phyloP scores from a whole-genome alignment of 352 stramenopile genomes.

The Phytophthora ramorum region DNA sequence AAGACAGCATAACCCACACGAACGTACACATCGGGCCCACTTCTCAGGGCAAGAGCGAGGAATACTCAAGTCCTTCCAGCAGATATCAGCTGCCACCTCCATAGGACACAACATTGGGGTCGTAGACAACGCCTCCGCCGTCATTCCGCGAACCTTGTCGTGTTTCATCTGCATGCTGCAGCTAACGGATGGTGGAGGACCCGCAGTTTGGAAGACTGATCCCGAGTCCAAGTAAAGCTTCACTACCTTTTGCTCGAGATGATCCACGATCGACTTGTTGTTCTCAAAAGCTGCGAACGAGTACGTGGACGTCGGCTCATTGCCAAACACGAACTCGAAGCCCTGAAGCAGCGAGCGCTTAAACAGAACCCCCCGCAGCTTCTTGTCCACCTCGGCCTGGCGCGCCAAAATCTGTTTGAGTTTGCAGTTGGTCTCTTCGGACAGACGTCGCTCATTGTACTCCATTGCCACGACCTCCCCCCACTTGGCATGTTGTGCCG shows the following conservation, averaged over 20 bases:
- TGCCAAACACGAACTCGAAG: constrained; percentile 30
- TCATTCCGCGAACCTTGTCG: constrained; percentile 5
- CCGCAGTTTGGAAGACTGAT: constrained; percentile 9
- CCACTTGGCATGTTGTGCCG: constrained; percentile 9
- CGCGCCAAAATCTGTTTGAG: constrained; percentile 18
- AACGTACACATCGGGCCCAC: constrained; percentile 22
- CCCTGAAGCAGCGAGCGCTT: constrained; percentile 25
- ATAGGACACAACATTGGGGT: constrained; percentile 30
- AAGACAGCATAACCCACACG: not conserved
- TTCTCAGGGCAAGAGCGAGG: constrained; percentile 34
- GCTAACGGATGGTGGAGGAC: not conserved
- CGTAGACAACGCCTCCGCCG: constrained; percentile 22
- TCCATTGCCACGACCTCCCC: constrained; percentile 3
- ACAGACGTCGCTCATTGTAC: constrained; percentile 4
- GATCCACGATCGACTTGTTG: constrained; percentile 22
- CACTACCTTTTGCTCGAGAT: constrained; percentile 16
- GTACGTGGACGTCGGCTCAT: constrained; percentile 22
- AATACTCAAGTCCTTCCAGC: constrained; percentile 32
- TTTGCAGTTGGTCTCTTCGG: constrained; percentile 21
- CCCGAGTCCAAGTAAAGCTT: constrained; percentile 20
- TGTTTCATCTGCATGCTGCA: constrained; percentile 27
- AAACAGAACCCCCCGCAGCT: constrained; percentile 13
- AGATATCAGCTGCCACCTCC: constrained; percentile 18
- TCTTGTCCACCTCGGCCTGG: constrained; percentile 22
- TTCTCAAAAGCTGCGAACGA: constrained; percentile 27